Base-by-base conservation (phyloP, 2,329 filamentous ascomycete species). In the Incumbomyces lentus region DNA sequence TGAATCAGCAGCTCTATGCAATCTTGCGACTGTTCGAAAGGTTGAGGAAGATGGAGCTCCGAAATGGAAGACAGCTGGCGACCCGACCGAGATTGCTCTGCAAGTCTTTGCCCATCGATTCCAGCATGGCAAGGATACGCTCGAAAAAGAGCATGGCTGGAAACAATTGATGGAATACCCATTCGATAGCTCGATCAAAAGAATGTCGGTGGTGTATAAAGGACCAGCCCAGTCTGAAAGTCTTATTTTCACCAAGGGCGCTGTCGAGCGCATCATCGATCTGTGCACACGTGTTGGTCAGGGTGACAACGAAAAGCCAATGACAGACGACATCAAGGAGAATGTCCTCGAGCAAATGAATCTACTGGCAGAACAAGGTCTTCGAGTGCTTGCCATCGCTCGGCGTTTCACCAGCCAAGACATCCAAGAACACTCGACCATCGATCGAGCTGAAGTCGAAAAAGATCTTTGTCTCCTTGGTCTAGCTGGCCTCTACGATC, bases 71-170 rank as follows among this genome's bases (percentile, higher is more conserved):
- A 71, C 75, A 19, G 71, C 75, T 39, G 78, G 77, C n/a, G 76
- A 81, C 51, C 76, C 77, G 1, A 84, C 80, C 2, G 80, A 84
- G 55, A 79, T 82, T 48, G 79, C 79, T 5, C 72, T 84, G 2
- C 77, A 82, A 49, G 78, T 83, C 6, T 79, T 84, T 54, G 75
- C 78, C 1, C 70, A 75, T 55, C 74, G 79, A 17, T 82, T 83
- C 54, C 61, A 70, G 13, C 71, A 67, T 47, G 68, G 68, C 16
- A 72, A 70, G 49, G 65, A 62, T n/a, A 55, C 59, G 2, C 60
- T 73, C 3, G 60, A 66, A 47, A 51, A 56, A 6, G 52, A 62
- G n/a, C 47, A 59, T 8, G 66, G 66, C 17, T 76, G 71, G 71
- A 70, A 70, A 47, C 66, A 74, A 52, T 56, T 79, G n/a, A 70